Conservation (phyloP, 2,329 filamentous ascomycete genomes). For the Stemphylium beticola region DNA sequence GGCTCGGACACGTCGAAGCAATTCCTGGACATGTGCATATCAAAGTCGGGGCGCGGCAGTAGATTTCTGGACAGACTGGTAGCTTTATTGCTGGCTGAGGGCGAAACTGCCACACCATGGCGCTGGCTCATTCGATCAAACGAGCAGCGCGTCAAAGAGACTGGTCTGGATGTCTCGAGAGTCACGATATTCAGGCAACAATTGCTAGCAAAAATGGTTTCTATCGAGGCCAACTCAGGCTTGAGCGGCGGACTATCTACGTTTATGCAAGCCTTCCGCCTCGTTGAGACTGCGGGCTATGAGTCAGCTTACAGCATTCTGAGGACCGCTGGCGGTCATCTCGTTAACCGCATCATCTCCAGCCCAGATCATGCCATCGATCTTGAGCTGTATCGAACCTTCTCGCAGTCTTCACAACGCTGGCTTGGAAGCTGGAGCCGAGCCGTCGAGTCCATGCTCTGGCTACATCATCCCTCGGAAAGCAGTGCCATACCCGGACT, state of each 20-base stretch:
- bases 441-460: constrained; percentile 36
- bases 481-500: constrained; percentile 29
- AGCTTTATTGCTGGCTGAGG: constrained; percentile 30
- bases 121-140: constrained; percentile 35
- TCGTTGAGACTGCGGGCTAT: constrained; percentile 18
- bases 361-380: constrained; percentile 11
- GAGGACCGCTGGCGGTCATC: constrained; percentile 29
- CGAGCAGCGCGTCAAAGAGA: constrained; percentile 26
- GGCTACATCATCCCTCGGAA: constrained; percentile 37
- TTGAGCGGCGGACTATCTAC: constrained; percentile 26
- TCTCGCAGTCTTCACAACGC: constrained; percentile 24
- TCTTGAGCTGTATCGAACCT: constrained; percentile 31
- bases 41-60: constrained; percentile 10
- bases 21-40: constrained; percentile 29
- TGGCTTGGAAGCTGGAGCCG: constrained; percentile 35
- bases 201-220: constrained; percentile 35
- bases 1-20: constrained; percentile 35
- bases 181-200: constrained; percentile 27
- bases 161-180: constrained; percentile 15
- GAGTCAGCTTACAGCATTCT: constrained; percentile 18
- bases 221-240: constrained; percentile 13
- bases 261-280: constrained; percentile 34
- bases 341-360: constrained; percentile 35
- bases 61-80: constrained; percentile 30
- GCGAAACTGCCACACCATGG: constrained; percentile 32